Conservation (phyloP, 2,329 filamentous ascomycete species). For the Neoarthrinium moseri region DNA sequence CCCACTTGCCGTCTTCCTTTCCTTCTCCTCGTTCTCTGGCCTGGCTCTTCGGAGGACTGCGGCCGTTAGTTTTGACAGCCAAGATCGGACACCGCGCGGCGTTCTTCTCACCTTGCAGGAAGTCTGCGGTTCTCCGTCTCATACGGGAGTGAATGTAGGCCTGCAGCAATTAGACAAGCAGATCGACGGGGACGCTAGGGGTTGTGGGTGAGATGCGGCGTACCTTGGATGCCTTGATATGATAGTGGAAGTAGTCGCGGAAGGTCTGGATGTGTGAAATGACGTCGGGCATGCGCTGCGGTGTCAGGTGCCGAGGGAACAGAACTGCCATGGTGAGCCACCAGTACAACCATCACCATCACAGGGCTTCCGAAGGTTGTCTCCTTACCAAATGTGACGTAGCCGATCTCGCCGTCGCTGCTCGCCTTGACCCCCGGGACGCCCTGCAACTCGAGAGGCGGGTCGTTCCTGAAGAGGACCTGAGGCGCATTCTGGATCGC, state of each 20-base stretch:
- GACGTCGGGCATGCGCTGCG: constrained; percentile 86
- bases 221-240: constrained; percentile 97
- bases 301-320: constrained; percentile 91
- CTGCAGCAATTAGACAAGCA: constrained; percentile 30
- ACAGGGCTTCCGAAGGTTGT: no score
- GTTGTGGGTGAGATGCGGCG: background rate
- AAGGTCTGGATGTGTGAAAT: constrained; percentile 99
- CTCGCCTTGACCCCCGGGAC: constrained; percentile 78
- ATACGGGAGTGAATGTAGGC: constrained; percentile 98
- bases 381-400: constrained; percentile 96
- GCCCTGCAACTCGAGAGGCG: constrained; percentile 85
- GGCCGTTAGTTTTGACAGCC: constrained; percentile 30
- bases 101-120: constrained; percentile 80
- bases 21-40: constrained; percentile 94
- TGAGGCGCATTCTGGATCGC: constrained; percentile 98
- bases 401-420: constrained; percentile 84
- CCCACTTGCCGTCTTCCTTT: constrained; percentile 96
- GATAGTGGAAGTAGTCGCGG: constrained; percentile 99
- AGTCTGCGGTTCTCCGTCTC: constrained; percentile 95
- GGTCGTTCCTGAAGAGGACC: constrained; percentile 92
- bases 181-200: background rate
- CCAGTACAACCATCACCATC: background rate
- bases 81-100: background rate
- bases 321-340: constrained; percentile 61
- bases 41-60: constrained; percentile 91